These are phyloP conservation scores for Yamadazyma membranifaciens DNA, from an alignment of 1,139 yeast genomes.

Conservation along the genomic window DNA sequence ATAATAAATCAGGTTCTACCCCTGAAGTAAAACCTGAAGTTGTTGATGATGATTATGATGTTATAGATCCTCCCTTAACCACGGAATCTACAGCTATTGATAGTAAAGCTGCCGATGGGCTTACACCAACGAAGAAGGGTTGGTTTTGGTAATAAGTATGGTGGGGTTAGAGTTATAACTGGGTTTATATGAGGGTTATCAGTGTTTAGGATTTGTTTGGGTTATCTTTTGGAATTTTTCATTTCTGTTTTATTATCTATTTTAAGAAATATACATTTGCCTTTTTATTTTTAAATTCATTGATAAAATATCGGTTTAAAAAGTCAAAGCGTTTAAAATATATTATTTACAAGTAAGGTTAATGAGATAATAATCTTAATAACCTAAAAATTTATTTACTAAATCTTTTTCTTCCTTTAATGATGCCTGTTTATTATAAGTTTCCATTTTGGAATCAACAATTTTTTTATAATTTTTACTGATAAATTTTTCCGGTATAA, in stretches of 20 bases:
- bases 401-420: slow-evolving; percentile 28
- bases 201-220: background rate
- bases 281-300: too few species aligned
- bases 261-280: background rate
- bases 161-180: background rate
- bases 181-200: too few species aligned
- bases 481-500: slow-evolving; percentile 69
- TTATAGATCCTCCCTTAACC: slow-evolving; percentile 36
- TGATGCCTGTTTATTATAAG: slow-evolving; percentile 23
- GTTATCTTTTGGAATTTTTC: background rate
- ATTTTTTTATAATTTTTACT: slow-evolving; percentile 48
- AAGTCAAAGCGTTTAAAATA: background rate
- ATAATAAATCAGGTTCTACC: background rate
- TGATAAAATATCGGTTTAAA: background rate
- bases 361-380: slow-evolving; percentile 7
- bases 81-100: slow-evolving; percentile 10
- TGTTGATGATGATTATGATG: slow-evolving; percentile 37
- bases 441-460: slow-evolving; percentile 38
- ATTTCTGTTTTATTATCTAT: background rate
- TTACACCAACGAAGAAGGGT: slow-evolving; percentile 18
- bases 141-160: slow-evolving; percentile 29
- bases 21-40: background rate
- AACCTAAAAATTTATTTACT: slow-evolving; percentile 27
- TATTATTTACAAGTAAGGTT: slow-evolving; percentile 3
- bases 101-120: slow-evolving; percentile 1